Evolutionary conservation across 2,329 filamentous ascomycete genomes (phyloP), one percentile per base, ranked within the genome.

Genomic region (Aspergillus fructus): DNA sequence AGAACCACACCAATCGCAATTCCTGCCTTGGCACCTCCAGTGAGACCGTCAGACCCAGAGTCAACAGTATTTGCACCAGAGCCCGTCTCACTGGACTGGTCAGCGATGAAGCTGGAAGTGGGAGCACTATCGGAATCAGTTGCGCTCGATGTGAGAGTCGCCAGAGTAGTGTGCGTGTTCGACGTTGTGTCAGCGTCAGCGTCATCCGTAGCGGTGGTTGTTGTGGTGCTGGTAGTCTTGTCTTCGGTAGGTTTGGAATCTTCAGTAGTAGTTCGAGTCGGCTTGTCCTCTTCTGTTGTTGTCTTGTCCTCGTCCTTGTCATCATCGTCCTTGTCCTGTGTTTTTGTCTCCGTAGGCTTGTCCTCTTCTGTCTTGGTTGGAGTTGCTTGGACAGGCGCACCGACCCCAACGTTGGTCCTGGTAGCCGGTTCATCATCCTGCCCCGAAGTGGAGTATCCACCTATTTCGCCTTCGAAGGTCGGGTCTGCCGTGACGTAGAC

Each of bases 1-100:
- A 88, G 80, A 33, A 97, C 76, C 48, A 96, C 85, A 68, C 92
- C 93, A 70, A 97, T 87, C 5, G 89, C 91, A 60, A 97, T 84
- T 59, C 94, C 94, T 43, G 91, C 93, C 74, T 91, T 94, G 30
- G 76, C 79, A 51, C 77, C 78, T 15, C 69, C 68, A 2, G 75
- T 74, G 59, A 82, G 66, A 15, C 77, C 78, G 17, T 60, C 59
- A n/a, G 73, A 70, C 13, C 63, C 59, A 13, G 67, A 48, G 21
- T 64, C 46, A 12, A 68, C 60, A 17, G 67, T 41, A 21, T 65
- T 47, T 13, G 69, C 60, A 30, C 68, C 60, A 56, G 68, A 66
- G 11, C 68, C 63, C 3, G 68, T 63, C 3, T 67, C 52, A 3
- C 64, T 65, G 13, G 68, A 62, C 23, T 57, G 47, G 34, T 62